Percentiles rank a stretch among this genome's conserved stretches.
These are phyloP conservation scores for Fusarium setosum DNA, from an alignment of 2,329 filamentous ascomycete genomes.

Conservation along the genomic window DNA sequence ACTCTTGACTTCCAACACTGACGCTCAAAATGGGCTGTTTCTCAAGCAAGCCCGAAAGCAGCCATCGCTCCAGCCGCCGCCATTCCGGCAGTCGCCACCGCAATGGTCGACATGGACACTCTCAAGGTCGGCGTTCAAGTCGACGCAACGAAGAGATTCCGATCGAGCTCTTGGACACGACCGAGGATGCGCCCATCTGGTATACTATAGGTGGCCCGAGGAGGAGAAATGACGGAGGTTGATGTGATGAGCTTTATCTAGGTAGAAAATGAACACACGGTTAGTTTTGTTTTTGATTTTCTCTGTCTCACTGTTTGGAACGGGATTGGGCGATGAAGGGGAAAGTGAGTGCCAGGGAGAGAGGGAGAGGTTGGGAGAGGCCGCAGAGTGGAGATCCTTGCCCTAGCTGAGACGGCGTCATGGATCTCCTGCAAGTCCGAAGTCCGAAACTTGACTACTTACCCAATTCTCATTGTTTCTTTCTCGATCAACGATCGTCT, in stretches of 20 bases:
- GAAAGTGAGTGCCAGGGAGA: too few relatives aligned
- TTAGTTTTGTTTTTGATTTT: too few relatives aligned
- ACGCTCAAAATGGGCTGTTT: constrained; percentile 17
- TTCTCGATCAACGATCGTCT: constrained; percentile 14
- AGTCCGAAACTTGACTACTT: constrained; percentile 18
- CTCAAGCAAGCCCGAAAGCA: constrained; percentile 5
- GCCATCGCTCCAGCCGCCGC: not conserved
- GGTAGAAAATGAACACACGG: too few relatives aligned
- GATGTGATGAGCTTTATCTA: too few relatives aligned
- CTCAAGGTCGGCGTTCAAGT: not conserved
- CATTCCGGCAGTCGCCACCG: not conserved
- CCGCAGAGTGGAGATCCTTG: constrained; percentile 30
- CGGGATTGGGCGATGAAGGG: too few relatives aligned
- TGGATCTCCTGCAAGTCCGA: constrained; percentile 25
- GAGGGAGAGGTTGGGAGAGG: not conserved
- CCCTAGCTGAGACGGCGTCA: constrained; percentile 16
- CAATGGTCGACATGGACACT: not conserved
- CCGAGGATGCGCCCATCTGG: too few relatives aligned
- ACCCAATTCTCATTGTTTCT: not conserved
- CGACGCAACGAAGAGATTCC: too few relatives aligned
- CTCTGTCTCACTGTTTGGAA: too few relatives aligned
- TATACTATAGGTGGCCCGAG: too few relatives aligned
- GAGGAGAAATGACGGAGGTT: too few relatives aligned
- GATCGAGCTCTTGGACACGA: too few relatives aligned
- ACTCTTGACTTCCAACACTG: not conserved